Conservation (phyloP, 805 yeast species). For the Candida rishiriensis region DNA sequence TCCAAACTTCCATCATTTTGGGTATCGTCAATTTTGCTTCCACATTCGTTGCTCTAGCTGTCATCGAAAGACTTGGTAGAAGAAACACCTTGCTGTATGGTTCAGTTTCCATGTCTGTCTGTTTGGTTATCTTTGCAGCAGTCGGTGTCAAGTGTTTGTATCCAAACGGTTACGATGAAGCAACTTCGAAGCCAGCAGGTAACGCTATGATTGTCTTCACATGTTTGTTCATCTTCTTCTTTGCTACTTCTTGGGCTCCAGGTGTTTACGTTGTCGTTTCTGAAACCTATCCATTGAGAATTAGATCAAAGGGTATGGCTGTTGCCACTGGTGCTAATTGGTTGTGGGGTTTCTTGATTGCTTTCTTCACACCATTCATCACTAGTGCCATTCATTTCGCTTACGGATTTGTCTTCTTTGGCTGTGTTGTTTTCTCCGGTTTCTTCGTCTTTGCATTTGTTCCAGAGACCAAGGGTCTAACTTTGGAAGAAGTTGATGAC, state of each 20-base stretch:
- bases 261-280: slow-evolving; percentile 61
- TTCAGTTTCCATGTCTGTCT: slow-evolving; percentile 47
- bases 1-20: slow-evolving; percentile 53
- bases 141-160: slow-evolving; percentile 51
- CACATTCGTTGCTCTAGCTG: slow-evolving; percentile 47
- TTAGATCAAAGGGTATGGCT: slow-evolving; percentile 59
- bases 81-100: slow-evolving; percentile 46
- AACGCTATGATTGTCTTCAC: slow-evolving; percentile 60
- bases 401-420: slow-evolving; percentile 54
- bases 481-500: slow-evolving; percentile 54
- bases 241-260: slow-evolving; percentile 78
- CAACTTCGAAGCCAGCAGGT: slow-evolving; percentile 49
- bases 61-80: slow-evolving; percentile 54
- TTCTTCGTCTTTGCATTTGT: slow-evolving; percentile 51
- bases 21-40: slow-evolving; percentile 54
- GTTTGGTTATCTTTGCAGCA: slow-evolving; percentile 57
- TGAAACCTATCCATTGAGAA: slow-evolving; percentile 65
- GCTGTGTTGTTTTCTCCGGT: slow-evolving; percentile 49
- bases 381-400: slow-evolving; percentile 50
- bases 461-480: slow-evolving; percentile 51
- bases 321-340: slow-evolving; percentile 63
- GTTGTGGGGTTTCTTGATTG: slow-evolving; percentile 54
- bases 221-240: slow-evolving; percentile 59
- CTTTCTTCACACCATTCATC: slow-evolving; percentile 57
- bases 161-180: slow-evolving; percentile 35